Percentiles rank a stretch among this genome's conserved stretches.
Conservation (phyloP, 2,329 filamentous ascomycete genomes). For the Arthrobotrys conoides region DNA sequence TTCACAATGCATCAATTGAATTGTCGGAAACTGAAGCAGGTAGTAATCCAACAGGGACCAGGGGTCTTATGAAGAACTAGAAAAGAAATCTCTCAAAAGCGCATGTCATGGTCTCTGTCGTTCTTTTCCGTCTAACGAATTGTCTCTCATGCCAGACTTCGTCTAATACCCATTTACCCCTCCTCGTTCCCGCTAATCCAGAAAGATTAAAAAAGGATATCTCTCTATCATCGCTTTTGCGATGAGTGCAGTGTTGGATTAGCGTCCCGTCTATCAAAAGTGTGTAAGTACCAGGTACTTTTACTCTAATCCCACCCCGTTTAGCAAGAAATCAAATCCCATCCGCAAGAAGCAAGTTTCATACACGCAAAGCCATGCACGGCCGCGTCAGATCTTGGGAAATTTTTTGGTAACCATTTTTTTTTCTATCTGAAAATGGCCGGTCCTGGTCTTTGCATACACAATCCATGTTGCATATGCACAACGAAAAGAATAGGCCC, state of each 20-base stretch:
- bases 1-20: not conserved
- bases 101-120: conserved; percentile 13
- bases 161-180: conserved; percentile 11
- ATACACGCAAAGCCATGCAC: conserved; percentile 17
- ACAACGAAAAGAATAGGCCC: conserved; percentile 28
- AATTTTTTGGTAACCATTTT: conserved; percentile 30
- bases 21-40: not conserved
- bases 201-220: not conserved
- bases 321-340: not conserved
- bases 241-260: not conserved
- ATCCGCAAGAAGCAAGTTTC: conserved; percentile 22
- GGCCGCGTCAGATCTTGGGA: conserved; percentile 47
- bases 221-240: not conserved
- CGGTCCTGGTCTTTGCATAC: conserved; percentile 9
- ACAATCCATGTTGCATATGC: conserved; percentile 30
- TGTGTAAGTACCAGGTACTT: conserved; percentile 10
- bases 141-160: not conserved
- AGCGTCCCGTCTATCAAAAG: not conserved
- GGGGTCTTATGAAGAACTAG: conserved; percentile 16
- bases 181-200: not conserved
- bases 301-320: not conserved
- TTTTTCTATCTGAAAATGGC: not conserved
- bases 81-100: conserved; percentile 12
- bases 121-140: conserved; percentile 8
- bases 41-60: not conserved